phyloP scores from a whole-genome alignment of 768 basidiomycete species.

The Xanthoconium stramineum region DNA sequence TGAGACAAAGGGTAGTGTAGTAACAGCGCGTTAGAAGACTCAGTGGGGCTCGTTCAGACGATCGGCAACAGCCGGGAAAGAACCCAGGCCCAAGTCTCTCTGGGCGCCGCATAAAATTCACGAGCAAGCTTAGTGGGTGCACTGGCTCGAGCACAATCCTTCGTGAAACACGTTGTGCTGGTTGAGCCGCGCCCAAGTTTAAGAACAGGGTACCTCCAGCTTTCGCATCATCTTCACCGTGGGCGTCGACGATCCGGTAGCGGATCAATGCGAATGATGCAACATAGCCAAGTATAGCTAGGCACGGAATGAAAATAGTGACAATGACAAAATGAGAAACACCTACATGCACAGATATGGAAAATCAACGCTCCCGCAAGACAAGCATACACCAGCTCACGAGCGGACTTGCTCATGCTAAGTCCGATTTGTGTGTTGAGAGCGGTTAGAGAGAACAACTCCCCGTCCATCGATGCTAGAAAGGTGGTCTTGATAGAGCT shows the following conservation, averaged over 20 bases:
- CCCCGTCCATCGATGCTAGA: constrained; percentile 26
- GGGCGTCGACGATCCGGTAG: constrained; percentile 22
- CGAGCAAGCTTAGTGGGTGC: constrained; percentile 1
- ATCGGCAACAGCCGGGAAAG: not conserved
- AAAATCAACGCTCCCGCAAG: constrained; percentile 31
- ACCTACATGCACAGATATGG: constrained; percentile 29
- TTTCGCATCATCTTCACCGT: constrained; percentile 14
- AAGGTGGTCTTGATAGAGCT: constrained; percentile 27
- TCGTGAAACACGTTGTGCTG: constrained; percentile 3
- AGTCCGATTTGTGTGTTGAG: constrained; percentile 20
- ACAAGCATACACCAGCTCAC: constrained; percentile 27
- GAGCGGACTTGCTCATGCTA: constrained; percentile 2
- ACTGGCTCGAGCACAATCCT: constrained; percentile 18
- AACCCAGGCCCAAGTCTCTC: not conserved
- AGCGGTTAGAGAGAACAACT: constrained; percentile 25
- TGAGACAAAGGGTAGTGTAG: constrained; percentile 23
- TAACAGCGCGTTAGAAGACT: constrained; percentile 26
- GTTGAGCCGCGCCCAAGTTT: constrained; percentile 1
- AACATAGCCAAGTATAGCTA: constrained; percentile 27
- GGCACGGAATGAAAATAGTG: not conserved
- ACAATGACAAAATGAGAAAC: not conserved
- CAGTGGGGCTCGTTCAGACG: constrained; percentile 11
- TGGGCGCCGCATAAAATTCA: not conserved
- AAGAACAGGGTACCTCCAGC: constrained; percentile 2
- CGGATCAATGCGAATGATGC: constrained; percentile 30